A percentile compares a stretch with the other conserved stretches of the same genome.
phyloP scores from a whole-genome alignment of 176 grass and related monocot species.

The Thalia dealbata region DNA sequence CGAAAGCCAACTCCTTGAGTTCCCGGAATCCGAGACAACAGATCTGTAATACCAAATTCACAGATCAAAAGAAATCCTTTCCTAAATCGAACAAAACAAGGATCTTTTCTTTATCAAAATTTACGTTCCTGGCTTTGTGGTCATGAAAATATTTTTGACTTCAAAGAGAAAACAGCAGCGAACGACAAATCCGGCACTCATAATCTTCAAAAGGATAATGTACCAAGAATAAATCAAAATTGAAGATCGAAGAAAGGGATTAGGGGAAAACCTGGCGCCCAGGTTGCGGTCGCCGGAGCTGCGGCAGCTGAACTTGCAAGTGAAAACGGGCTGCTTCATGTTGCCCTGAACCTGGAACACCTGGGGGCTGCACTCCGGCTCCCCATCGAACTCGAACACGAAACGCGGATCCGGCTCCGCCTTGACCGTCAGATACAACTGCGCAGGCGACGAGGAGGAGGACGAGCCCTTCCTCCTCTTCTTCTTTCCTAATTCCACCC shows the following conservation, averaged over 20 bases:
- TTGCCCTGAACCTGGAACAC: slow-evolving; percentile 19
- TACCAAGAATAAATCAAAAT: neutral
- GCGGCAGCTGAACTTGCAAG: slow-evolving; percentile 59
- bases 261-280: slow-evolving; percentile 26
- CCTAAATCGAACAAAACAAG: neutral
- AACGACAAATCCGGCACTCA: neutral
- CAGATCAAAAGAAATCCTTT: neutral
- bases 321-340: slow-evolving; percentile 15
- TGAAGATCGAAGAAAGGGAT: neutral
- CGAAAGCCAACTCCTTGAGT: slow-evolving; percentile 28
- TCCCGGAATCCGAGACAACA: slow-evolving; percentile 22
- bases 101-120: neutral
- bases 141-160: too few species aligned
- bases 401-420: slow-evolving; percentile 17
- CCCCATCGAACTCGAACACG: slow-evolving; percentile 17
- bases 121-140: too few species aligned
- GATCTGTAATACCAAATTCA: slow-evolving; percentile 22
- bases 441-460: neutral
- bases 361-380: slow-evolving; percentile 23
- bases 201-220: neutral
- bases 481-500: slow-evolving; percentile 55
- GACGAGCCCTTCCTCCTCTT: neutral
- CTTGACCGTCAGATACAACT: slow-evolving; percentile 8
- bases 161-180: too few species aligned
- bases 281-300: slow-evolving; percentile 63